phyloP scores from a whole-genome alignment of 108 stramenopile species.

The Conticribra guillardii region DNA sequence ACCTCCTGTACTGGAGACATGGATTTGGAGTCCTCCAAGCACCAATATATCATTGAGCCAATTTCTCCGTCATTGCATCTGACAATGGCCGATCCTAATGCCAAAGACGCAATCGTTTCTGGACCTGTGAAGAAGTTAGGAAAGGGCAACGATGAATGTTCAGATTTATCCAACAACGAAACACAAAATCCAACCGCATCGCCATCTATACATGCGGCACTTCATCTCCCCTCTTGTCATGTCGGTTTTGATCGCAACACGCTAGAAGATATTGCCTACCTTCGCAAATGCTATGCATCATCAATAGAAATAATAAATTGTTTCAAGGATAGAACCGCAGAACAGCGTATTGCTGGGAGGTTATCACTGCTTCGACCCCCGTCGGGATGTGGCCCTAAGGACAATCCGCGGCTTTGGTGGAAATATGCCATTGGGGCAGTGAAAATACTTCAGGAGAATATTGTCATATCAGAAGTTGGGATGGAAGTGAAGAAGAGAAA shows the following conservation, averaged over 20 bases:
- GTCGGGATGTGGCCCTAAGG: slow-evolving; percentile 30
- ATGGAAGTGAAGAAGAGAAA: not conserved
- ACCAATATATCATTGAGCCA: slow-evolving; percentile 65
- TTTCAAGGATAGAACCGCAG: slow-evolving; percentile 25
- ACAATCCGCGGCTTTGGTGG: slow-evolving; percentile 69
- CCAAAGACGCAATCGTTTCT: not conserved
- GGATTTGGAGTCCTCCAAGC: slow-evolving; percentile 12
- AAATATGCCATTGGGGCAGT: slow-evolving; percentile 61
- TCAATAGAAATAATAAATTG: slow-evolving; percentile 47
- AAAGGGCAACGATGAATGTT: no score
- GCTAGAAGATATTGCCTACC: slow-evolving; percentile 73
- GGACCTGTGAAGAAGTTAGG: not conserved
- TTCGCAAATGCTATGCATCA: slow-evolving; percentile 62
- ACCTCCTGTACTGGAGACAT: not conserved
- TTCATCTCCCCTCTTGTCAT: slow-evolving; percentile 56
- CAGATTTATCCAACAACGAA: no score
- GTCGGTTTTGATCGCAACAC: slow-evolving; percentile 54
- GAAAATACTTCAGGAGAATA: slow-evolving; percentile 21
- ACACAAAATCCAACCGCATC: slow-evolving; percentile 7
- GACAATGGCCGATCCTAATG: slow-evolving; percentile 31
- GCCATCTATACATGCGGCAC: slow-evolving; percentile 32
- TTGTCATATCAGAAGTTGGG: slow-evolving; percentile 5
- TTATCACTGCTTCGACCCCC: slow-evolving; percentile 32
- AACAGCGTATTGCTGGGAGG: slow-evolving; percentile 20
- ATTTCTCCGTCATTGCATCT: slow-evolving; percentile 71